phyloP scores from a whole-genome alignment of 495 filamentous ascomycete species.

The Venustampulla echinocandica region DNA sequence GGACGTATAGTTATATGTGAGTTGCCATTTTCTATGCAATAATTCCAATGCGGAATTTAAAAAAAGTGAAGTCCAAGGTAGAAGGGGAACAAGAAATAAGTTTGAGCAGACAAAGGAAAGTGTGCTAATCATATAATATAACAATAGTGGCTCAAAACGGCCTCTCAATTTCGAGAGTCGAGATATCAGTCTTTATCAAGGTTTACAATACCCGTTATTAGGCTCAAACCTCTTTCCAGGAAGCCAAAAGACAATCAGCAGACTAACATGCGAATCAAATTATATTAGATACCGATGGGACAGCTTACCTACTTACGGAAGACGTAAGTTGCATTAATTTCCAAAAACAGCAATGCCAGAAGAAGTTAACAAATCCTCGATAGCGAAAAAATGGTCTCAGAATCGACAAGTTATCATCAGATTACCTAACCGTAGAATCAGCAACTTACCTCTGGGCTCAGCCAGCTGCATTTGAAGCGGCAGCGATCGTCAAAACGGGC shows the following conservation, averaged over 20 bases:
- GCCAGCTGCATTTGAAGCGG: constrained; percentile 32
- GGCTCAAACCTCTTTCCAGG: no score
- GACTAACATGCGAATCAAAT: no score
- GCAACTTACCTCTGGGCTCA: constrained; percentile 28
- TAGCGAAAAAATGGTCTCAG: constrained; percentile 44
- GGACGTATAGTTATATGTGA: constrained; percentile 39
- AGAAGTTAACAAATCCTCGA: not conserved
- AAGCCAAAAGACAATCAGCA: no score
- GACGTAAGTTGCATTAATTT: constrained; percentile 34
- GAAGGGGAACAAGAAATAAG: no score
- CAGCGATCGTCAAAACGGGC: constrained; percentile 40
- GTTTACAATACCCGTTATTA: no score
- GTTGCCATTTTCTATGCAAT: constrained; percentile 1
- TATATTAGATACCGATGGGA: constrained; percentile 39
- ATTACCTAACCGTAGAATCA: constrained; percentile 33
- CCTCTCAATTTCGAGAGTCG: constrained; percentile 45
- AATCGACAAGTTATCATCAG: constrained; percentile 37
- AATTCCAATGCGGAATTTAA: no score
- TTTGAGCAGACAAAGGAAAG: no score
- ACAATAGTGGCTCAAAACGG: constrained; percentile 28
- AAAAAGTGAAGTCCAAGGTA: no score
- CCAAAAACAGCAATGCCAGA: not conserved
- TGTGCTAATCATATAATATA: no score
- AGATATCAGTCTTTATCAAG: constrained; percentile 55
- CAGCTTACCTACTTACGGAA: constrained; percentile 51